Base-by-base conservation (phyloP, 106 monocot genomes). In the Amphibolis antarctica region DNA sequence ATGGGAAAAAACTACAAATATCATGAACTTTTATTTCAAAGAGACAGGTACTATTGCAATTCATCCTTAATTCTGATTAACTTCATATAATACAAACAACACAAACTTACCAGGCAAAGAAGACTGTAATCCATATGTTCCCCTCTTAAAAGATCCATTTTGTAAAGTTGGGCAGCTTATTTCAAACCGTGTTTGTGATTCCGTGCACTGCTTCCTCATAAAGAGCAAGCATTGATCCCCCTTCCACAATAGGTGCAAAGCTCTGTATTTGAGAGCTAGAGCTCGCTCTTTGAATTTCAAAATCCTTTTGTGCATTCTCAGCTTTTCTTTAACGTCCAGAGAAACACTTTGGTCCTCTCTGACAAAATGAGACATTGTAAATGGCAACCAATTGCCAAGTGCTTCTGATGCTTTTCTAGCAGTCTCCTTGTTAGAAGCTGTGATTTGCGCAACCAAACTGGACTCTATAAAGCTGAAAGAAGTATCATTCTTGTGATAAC, bases 201-300 rank as follows among this genome's bases (percentile, higher is more conserved):
- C 86, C n/a, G 83, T 55, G 11, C 83, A 59, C 59, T 69, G 67
- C 69, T 82, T 89, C 66, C 46, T 77, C 31, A 75, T 50, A 44
- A 72, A 72, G 53, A 89, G 75, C 48, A 84, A 62, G 2, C 70
- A 77, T 43, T 84, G 27, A 72, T 94, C 94, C 69, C 86, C 89
- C 64, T 82, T 86, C 94, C 94, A 94, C 44, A 89, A 66, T 42
- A 75, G 70, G 28, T 74, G 78, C 12, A 86, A 70, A 24, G 74
- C 81, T 58, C 77, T 86, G 64, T 80, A 89, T 65, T 84, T 86
- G 13, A 86, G 65, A 0, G 81, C 59, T 69, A 89, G 89, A 65
- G 66, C 71, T 29, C 30, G 69, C 64, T 89, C 84, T 66, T 94
- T 84, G 61, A 94, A 84, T 69, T 74, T 83, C 56, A 78, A 26